A percentile compares a stretch with the other conserved stretches of the same genome.
phyloP scores from a whole-genome alignment of 805 yeast genomes.

The Sungouiozyma intestinalis region DNA sequence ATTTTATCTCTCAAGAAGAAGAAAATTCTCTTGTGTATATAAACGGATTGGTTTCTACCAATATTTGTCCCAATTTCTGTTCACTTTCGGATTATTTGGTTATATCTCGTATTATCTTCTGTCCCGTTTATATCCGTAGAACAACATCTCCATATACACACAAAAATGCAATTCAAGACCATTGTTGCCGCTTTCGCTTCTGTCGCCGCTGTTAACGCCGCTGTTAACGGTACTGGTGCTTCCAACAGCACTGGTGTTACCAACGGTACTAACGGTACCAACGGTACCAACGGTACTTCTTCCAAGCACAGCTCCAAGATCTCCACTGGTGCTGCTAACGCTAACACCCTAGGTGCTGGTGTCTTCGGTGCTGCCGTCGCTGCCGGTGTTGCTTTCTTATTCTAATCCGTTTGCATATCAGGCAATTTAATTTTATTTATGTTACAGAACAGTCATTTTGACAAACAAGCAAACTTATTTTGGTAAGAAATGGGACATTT shows the following conservation, averaged over 20 bases:
- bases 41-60: background rate
- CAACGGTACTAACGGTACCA: slow-evolving; percentile 30
- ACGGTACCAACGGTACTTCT: slow-evolving; percentile 21
- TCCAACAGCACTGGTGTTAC: slow-evolving; percentile 39
- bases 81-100: slow-evolving; percentile 35
- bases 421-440: background rate
- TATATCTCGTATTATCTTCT: slow-evolving; percentile 15
- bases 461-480: background rate
- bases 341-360: slow-evolving; percentile 57
- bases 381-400: slow-evolving; percentile 57
- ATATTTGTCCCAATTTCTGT: background rate
- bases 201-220: slow-evolving; percentile 59
- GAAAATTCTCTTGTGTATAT: too few relatives aligned
- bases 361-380: slow-evolving; percentile 77
- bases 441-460: background rate
- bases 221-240: slow-evolving; percentile 31
- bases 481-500: background rate
- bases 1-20: background rate
- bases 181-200: slow-evolving; percentile 61
- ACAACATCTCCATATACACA: background rate
- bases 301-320: slow-evolving; percentile 14
- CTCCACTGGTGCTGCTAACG: slow-evolving; percentile 41
- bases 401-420: slow-evolving; percentile 23
- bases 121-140: background rate
- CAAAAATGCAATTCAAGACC: slow-evolving; percentile 60